These are phyloP conservation scores for Coccomyxa sp. DNA, from an alignment of 139 green algal species.

Conservation along the genomic window DNA sequence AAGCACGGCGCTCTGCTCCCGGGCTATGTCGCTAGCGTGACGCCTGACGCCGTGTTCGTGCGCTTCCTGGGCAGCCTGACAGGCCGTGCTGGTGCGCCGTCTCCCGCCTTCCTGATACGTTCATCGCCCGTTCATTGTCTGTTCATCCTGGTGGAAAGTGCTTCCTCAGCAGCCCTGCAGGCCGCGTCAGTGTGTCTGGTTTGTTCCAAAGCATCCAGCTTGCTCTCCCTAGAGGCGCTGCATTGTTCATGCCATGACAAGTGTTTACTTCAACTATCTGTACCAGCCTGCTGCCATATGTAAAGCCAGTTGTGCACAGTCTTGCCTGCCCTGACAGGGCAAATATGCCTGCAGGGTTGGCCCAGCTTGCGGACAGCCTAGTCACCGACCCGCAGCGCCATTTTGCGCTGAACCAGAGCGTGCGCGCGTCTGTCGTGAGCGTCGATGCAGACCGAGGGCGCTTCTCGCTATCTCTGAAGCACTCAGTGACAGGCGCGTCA, in stretches of 20 bases:
- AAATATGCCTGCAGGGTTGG: slow-evolving; percentile 41
- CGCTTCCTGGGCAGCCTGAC: slow-evolving; percentile 78
- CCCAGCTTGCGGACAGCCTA: slow-evolving; percentile 76
- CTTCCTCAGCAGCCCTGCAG: too few species aligned
- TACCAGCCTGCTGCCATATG: too few species aligned
- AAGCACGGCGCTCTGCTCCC: slow-evolving; percentile 43
- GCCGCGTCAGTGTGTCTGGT: too few species aligned
- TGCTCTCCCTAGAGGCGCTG: too few species aligned
- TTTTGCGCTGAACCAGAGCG: slow-evolving; percentile 69
- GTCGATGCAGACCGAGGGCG: slow-evolving; percentile 28
- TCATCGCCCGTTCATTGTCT: too few species aligned
- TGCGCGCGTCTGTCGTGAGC: slow-evolving; percentile 47
- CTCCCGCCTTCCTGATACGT: neutral
- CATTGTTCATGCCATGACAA: too few species aligned
- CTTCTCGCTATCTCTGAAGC: slow-evolving; percentile 60
- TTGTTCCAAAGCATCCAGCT: too few species aligned
- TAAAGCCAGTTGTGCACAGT: neutral
- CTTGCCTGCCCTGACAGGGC: neutral
- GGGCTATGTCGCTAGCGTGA: slow-evolving; percentile 80
- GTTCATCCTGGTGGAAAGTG: too few species aligned
- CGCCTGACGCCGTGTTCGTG: slow-evolving; percentile 74
- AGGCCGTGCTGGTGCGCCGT: slow-evolving; percentile 29
- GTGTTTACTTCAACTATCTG: too few species aligned
- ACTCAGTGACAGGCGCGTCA: slow-evolving; percentile 30
- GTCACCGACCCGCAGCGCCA: slow-evolving; percentile 59